phyloP scores from a whole-genome alignment of 2,329 filamentous ascomycete species.

The Colletotrichum destructivum region DNA sequence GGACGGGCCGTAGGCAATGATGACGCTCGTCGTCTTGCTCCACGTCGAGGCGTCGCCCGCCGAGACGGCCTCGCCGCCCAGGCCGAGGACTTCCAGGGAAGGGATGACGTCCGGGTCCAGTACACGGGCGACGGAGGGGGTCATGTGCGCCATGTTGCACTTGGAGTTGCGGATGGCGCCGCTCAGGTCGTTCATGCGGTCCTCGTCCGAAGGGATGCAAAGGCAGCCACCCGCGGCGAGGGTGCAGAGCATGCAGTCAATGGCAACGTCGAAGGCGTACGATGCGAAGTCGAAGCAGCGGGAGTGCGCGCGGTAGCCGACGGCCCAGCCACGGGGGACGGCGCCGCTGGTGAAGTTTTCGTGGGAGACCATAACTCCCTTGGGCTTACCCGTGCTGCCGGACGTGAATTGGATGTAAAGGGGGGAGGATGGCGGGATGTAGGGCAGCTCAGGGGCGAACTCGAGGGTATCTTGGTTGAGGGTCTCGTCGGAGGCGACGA shows the following conservation, averaged over 20 bases:
- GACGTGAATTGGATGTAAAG: conserved; percentile 76
- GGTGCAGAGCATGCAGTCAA: conserved; percentile 69
- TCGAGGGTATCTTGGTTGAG: conserved; percentile 31
- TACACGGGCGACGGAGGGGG: conserved; percentile 65
- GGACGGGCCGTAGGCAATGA: conserved; percentile 69
- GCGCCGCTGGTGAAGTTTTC: conserved; percentile 63
- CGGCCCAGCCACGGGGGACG: conserved; percentile 57
- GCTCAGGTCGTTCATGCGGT: conserved; percentile 66
- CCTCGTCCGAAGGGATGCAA: conserved; percentile 69
- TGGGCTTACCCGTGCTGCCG: conserved; percentile 75
- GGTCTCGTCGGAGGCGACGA: conserved; percentile 50
- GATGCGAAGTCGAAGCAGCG: conserved; percentile 65
- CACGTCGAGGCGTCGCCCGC: conserved; percentile 64
- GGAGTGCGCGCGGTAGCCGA: conserved; percentile 59
- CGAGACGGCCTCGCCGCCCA: conserved; percentile 69
- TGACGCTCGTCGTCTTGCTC: conserved; percentile 61
- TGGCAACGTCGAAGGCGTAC: conserved; percentile 70
- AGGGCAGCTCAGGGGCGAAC: conserved; percentile 47
- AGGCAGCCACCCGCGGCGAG: conserved; percentile 65
- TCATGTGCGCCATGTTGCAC: conserved; percentile 66
- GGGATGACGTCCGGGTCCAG: conserved; percentile 63
- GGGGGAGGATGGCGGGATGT: conserved; percentile 59
- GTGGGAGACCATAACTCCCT: conserved; percentile 71
- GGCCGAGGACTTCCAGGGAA: conserved; percentile 61
- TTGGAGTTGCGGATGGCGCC: conserved; percentile 60